Evolutionary conservation across 345 rosid species (phyloP), one percentile per base, ranked within the genome.

Genomic region (Pistacia atlantica): DNA sequence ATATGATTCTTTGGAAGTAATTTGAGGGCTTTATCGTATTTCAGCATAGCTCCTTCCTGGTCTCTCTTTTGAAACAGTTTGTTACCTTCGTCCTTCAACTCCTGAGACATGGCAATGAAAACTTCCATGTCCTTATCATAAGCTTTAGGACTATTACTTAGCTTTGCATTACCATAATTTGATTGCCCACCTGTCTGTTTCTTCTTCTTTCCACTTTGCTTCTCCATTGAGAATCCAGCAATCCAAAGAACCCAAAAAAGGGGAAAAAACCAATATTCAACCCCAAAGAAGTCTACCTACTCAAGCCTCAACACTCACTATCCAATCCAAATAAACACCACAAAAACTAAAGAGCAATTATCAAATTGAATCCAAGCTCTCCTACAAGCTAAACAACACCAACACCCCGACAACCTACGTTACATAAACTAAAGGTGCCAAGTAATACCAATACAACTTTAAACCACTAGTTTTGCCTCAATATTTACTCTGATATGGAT

Each of bases 31-130:
- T 90, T 91, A 51, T 81, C 95, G 60, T 91, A 95, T 78, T 86
- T 90, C 72, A 83, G n/a, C 90, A 91, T 77, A 31, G 99, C 99
- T 46, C 89, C 89, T 69, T 86, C 88, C 68, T 79, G 86, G 74
- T 91, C 95, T 80, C 97, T 86, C 87, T 80, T 89, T 73, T 91
- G 98, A 75, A 95, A 95, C 80, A 90, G 45, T 80, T 82, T 89
- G 83, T 93, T 95, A 46, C 99, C 99, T 79, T 92, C 97, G 14
- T 91, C 94, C 63, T 91, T 95, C 83, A 89, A 79, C 35, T 86
- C 91, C 73, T 87, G 97, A 56, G 97, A 86, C 90, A 84, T 84
- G 66, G 87, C 73, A 74, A 88, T 83, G 84, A 76, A 90, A 71
- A 87, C 82, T 35, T 68, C 79, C 4, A 86, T 80, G 84, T 91